A percentile compares a stretch with the other conserved stretches of the same genome.
These are phyloP conservation scores for Symbiodinium pilosum DNA, from an alignment of 73 alveolate genomes.

Conservation along the genomic window DNA sequence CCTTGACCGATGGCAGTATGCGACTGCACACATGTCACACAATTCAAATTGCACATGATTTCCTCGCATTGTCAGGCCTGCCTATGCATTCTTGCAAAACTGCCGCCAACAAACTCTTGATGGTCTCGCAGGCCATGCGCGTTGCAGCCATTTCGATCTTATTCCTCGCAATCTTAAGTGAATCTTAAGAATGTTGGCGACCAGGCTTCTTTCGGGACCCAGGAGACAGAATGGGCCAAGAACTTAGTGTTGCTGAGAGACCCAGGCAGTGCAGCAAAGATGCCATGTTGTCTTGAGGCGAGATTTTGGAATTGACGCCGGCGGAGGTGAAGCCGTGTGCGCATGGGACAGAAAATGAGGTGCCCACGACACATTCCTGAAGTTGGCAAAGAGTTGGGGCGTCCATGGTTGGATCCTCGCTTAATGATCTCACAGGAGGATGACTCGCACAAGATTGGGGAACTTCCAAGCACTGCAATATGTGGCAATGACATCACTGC, in stretches of 20 bases:
- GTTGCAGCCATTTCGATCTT: too few relatives aligned
- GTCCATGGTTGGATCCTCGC: too few relatives aligned
- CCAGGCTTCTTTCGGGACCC: slow-evolving; percentile 10
- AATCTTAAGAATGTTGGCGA: not conserved
- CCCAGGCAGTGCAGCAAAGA: too few relatives aligned
- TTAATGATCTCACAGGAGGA: slow-evolving; percentile 51
- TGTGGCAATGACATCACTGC: slow-evolving; percentile 91
- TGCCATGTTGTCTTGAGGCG: not conserved
- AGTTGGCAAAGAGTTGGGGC: too few relatives aligned
- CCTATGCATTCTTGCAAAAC: not conserved
- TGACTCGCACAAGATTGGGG: slow-evolving; percentile 85
- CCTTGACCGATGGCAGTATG: too few relatives aligned
- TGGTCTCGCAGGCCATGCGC: not conserved
- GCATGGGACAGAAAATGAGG: not conserved
- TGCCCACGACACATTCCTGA: too few relatives aligned
- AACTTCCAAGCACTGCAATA: slow-evolving; percentile 71
- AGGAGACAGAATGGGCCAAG: not conserved
- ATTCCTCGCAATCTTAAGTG: too few relatives aligned
- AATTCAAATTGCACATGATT: not conserved
- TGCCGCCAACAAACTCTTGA: not conserved
- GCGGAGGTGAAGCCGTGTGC: not conserved
- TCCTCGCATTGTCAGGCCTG: not conserved
- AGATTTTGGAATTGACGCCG: not conserved
- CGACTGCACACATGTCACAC: too few relatives aligned
- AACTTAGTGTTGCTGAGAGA: not conserved